These are phyloP conservation scores for Xerophyta viscosa DNA, from an alignment of 106 monocot genomes.

Conservation along the genomic window DNA sequence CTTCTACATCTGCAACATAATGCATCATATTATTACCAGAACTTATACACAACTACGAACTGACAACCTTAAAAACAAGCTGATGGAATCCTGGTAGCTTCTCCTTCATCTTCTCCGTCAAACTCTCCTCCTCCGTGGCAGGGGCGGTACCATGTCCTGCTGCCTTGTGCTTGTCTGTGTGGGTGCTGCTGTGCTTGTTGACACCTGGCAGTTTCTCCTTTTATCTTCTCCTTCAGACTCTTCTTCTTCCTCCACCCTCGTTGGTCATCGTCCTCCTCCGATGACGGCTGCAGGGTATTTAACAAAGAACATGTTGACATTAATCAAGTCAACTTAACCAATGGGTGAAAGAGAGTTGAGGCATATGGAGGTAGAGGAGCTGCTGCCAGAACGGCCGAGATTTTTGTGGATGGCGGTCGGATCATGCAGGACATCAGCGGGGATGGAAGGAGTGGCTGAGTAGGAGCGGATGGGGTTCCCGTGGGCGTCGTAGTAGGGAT, in stretches of 20 bases:
- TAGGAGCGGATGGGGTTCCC: not conserved
- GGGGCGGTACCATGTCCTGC: not conserved
- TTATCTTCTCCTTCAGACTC: not conserved
- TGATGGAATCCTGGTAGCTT: conserved; percentile 1
- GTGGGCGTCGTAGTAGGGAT: not conserved
- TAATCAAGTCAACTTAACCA: not conserved
- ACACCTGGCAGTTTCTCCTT: conserved; percentile 1
- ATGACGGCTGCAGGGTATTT: not conserved
- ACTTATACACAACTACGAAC: too few relatives aligned
- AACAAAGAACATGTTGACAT: not conserved
- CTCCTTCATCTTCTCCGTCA: conserved; percentile 2
- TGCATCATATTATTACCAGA: too few relatives aligned
- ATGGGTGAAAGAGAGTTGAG: not conserved
- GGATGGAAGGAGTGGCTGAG: not conserved
- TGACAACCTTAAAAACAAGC: too few relatives aligned
- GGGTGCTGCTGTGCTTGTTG: not conserved
- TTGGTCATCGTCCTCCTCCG: not conserved
- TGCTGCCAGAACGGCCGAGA: not conserved
- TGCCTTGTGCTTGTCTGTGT: not conserved
- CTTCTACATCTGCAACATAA: too few relatives aligned
- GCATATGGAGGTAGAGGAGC: not conserved
- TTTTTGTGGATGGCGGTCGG: not conserved
- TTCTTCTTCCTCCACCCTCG: conserved; percentile 2
- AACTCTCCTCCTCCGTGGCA: not conserved
- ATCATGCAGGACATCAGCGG: not conserved